Evolutionary conservation across 2,329 filamentous ascomycete genomes (phyloP).

Genomic region (Magnaporthiopsis incrustans): DNA sequence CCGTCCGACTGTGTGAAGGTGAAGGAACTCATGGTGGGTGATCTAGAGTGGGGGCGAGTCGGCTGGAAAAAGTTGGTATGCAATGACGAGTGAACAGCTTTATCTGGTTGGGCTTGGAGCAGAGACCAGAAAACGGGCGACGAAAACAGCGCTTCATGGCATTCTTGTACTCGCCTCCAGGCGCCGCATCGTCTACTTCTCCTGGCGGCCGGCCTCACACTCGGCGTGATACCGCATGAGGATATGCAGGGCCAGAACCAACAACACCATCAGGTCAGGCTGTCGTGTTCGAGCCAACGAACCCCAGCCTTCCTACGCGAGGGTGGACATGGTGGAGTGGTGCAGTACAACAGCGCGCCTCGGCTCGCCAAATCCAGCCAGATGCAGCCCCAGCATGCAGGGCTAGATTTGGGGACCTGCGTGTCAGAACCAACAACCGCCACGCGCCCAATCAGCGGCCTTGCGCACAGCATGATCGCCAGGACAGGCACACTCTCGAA

Average conservation of each 20-base stretch:
- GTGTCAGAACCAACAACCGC: too few relatives aligned
- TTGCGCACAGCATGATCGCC: too few relatives aligned
- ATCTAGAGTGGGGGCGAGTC: too few relatives aligned
- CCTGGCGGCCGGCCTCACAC: neutral
- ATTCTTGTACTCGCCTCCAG: neutral
- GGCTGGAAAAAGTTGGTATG: neutral
- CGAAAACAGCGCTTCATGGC: neutral
- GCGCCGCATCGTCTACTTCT: neutral
- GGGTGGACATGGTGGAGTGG: too few relatives aligned
- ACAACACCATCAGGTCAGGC: neutral
- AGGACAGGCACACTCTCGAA: too few relatives aligned
- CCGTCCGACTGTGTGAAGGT: neutral
- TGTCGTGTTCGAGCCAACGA: too few relatives aligned
- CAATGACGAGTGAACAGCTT: neutral
- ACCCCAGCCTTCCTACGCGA: too few relatives aligned
- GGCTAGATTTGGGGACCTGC: too few relatives aligned
- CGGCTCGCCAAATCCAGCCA: too few relatives aligned
- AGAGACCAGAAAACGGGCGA: neutral
- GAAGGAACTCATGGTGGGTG: neutral
- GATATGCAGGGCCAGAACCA: neutral
- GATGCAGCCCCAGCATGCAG: too few relatives aligned
- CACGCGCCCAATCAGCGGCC: too few relatives aligned
- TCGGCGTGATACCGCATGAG: neutral
- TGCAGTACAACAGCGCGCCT: too few relatives aligned
- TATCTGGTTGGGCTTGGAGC: neutral